These are phyloP conservation scores for Gentiana dahurica DNA, from an alignment of 257 asterid genomes.

Conservation along the genomic window DNA sequence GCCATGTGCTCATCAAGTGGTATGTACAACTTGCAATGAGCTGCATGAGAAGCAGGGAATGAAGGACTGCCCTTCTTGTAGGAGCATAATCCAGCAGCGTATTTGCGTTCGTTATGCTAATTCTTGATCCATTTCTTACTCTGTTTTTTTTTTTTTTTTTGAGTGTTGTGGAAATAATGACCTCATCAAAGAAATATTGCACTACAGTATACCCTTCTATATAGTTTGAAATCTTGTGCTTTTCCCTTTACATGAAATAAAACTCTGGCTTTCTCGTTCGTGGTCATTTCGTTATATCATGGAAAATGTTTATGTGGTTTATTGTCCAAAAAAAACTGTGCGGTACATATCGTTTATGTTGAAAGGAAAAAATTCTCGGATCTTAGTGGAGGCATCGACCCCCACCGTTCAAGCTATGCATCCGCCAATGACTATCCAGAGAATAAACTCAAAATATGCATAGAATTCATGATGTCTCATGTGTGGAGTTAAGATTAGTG, in stretches of 20 bases:
- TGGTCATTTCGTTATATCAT: too few relatives aligned
- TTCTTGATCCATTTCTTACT: constrained; percentile 24
- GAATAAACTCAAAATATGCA: too few relatives aligned
- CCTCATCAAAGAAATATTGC: constrained; percentile 32
- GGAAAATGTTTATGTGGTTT: too few relatives aligned
- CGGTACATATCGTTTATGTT: too few relatives aligned
- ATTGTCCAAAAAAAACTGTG: too few relatives aligned
- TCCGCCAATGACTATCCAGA: too few relatives aligned
- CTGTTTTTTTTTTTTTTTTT: constrained; percentile 1
- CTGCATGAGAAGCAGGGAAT: constrained; percentile 93
- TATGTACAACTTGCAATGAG: constrained; percentile 75
- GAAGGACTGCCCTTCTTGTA: constrained; percentile 97
- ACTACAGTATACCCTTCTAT: constrained; percentile 17
- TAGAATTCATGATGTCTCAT: too few relatives aligned
- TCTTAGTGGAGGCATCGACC: too few relatives aligned
- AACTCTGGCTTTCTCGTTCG: constrained; percentile 13
- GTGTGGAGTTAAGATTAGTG: too few relatives aligned
- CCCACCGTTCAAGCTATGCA: too few relatives aligned
- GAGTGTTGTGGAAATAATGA: constrained; percentile 27
- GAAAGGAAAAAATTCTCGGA: too few relatives aligned
- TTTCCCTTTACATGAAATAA: constrained; percentile 17
- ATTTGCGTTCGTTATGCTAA: constrained; percentile 67
- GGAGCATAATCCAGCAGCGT: constrained; percentile 77
- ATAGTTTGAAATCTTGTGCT: constrained; percentile 19
- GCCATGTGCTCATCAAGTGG: constrained; percentile 97